Percentiles rank a stretch among this genome's conserved stretches.
Conservation (phyloP, 805 yeast genomes). For the Nadsonia fulvescens region DNA sequence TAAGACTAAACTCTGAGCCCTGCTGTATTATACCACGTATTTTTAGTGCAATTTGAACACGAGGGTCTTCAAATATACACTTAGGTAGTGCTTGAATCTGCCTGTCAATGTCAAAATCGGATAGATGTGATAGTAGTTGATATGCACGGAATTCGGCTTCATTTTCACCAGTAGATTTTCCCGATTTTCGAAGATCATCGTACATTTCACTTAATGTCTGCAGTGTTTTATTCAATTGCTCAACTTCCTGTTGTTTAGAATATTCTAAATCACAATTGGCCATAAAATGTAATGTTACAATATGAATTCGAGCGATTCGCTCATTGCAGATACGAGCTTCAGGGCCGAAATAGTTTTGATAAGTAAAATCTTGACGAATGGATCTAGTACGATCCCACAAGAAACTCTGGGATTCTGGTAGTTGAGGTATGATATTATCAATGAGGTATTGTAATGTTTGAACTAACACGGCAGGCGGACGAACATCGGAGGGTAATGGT, state of each 20-base stretch:
- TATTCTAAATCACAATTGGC: constrained; percentile 53
- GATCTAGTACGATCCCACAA: constrained; percentile 96
- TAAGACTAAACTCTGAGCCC: constrained; percentile 42
- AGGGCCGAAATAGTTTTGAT: constrained; percentile 82
- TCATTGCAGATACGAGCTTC: constrained; percentile 91
- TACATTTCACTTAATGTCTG: constrained; percentile 82
- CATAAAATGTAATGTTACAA: constrained; percentile 70
- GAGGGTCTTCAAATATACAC: constrained; percentile 30
- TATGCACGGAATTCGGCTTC: constrained; percentile 92
- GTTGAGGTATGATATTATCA: constrained; percentile 36
- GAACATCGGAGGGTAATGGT: constrained; percentile 89
- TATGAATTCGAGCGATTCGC: constrained; percentile 73
- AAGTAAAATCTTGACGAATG: constrained; percentile 90
- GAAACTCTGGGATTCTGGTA: constrained; percentile 79
- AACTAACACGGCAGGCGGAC: constrained; percentile 69
- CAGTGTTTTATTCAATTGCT: constrained; percentile 79
- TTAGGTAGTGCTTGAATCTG: constrained; percentile 52
- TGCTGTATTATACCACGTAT: constrained; percentile 51
- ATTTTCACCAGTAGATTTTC: constrained; percentile 44
- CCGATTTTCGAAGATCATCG: constrained; percentile 54
- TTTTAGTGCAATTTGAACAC: constrained; percentile 54
- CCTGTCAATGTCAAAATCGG: constrained; percentile 74
- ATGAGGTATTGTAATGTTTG: constrained; percentile 56
- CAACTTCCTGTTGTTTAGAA: constrained; percentile 89
- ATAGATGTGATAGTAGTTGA: constrained; percentile 55